Base-by-base conservation (phyloP, 2,329 filamentous ascomycete species). In the Macrophomina phaseolina region DNA sequence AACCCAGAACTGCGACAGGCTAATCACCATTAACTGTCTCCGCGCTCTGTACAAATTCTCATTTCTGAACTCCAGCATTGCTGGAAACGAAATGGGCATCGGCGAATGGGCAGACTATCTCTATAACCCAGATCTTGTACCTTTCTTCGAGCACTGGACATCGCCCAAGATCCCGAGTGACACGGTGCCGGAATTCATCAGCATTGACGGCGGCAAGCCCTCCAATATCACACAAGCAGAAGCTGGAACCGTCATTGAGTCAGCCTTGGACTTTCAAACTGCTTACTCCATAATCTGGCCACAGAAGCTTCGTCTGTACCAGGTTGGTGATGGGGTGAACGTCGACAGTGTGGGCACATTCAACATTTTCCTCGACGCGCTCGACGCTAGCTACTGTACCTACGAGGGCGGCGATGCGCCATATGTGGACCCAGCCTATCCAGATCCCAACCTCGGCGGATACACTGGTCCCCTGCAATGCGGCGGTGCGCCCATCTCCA, bases 1-100 rank as follows among this genome's bases (percentile, higher is more conserved):
- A 70, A 74, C 49, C 3, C n/a, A 18, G 12, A 73, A 73, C 48
- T 90, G 87, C 72, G 82, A 85, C 70, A 75, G 76, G 14, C 82
- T 84, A 71, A 87, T 89, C 69, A 88, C 86, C 0, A 85, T 86
- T 0, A 81, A 81, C 49, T 89, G 87, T 70, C 68, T 80, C n/a
- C 70, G 76, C 8, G 74, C 73, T 9, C 69, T 80, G 3, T 80
- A 80, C 68, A 72, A 73, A 40, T 76, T 80, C 63, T 75, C 75
- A 34, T 53, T 61, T 23, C 45, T 46, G 14, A 64, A 61, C 32
- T 51, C 36, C 23, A 49, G 34, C 12, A 16, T 53, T 7, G 46
- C 60, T 23, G 62, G 42, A 4, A 67, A 67, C 23, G 34, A 42
- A 16, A 53, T 67, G 60, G 65, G 65, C n/a, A 67, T 67, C 18